Conservation (phyloP, 2,329 filamentous ascomycete genomes). For the Diaporthe sp. region DNA sequence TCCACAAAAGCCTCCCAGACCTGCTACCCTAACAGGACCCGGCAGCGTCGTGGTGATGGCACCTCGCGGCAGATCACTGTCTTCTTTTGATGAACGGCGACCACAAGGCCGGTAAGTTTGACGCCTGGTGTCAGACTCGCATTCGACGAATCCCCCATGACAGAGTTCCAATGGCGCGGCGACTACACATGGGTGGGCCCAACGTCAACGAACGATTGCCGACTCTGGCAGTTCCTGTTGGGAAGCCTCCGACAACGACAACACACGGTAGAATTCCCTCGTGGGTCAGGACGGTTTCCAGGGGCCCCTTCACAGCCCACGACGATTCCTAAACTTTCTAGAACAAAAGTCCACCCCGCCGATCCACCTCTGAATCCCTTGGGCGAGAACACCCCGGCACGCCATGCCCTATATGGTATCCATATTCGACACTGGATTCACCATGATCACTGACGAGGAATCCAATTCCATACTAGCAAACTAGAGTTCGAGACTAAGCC, state of each 20-base stretch:
- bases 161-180: neutral
- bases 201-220: neutral
- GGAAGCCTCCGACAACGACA: neutral
- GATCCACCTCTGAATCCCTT: neutral
- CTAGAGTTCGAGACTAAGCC: neutral
- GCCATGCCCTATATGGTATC: neutral
- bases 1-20: conserved; percentile 15
- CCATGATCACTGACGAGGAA: neutral
- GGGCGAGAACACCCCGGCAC: neutral
- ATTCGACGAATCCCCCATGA: neutral
- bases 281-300: conserved; percentile 12
- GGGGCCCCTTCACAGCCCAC: conserved; percentile 19
- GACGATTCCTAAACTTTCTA: conserved; percentile 29
- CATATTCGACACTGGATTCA: neutral
- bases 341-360: conserved; percentile 22
- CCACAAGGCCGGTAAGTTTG: conserved; percentile 19
- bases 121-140: conserved; percentile 1
- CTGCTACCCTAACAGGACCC: conserved; percentile 9
- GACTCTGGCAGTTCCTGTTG: neutral
- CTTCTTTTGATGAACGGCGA: conserved; percentile 22
- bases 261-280: conserved; percentile 10
- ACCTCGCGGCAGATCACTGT: conserved; percentile 25
- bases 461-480: neutral
- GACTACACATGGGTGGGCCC: neutral
- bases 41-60: conserved; percentile 19